phyloP scores from a whole-genome alignment of 108 stramenopile genomes.

The Nitzschia sp. region DNA sequence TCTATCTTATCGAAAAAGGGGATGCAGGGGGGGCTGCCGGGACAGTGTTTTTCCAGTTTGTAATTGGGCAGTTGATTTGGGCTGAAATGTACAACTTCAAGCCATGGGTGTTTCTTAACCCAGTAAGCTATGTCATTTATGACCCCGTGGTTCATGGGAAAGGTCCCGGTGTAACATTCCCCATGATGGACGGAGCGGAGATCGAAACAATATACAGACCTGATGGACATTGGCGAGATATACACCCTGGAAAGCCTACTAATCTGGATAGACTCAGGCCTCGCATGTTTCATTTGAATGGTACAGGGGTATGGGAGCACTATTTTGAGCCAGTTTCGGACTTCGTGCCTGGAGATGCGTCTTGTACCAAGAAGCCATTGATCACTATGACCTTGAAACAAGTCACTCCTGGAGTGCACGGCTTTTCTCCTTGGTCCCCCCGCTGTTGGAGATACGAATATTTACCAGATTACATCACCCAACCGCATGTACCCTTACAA shows the following conservation, averaged over 20 bases:
- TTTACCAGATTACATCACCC: slow-evolving; percentile 49
- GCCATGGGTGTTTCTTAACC: slow-evolving; percentile 54
- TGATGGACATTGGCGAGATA: slow-evolving; percentile 35
- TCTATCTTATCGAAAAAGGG: slow-evolving; percentile 52
- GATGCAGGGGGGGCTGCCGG: slow-evolving; percentile 53
- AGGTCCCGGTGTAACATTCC: slow-evolving; percentile 30
- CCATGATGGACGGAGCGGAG: slow-evolving; percentile 32
- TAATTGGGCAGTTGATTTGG: slow-evolving; percentile 50
- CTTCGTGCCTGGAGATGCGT: slow-evolving; percentile 52
- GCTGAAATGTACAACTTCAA: slow-evolving; percentile 56
- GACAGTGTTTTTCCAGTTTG: slow-evolving; percentile 59
- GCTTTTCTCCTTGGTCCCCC: slow-evolving; percentile 50
- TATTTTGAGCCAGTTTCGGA: slow-evolving; percentile 66
- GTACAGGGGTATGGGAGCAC: slow-evolving; percentile 53
- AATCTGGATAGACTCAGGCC: slow-evolving; percentile 4
- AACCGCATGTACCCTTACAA: slow-evolving; percentile 44
- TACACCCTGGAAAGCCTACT: slow-evolving; percentile 27
- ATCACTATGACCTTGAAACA: slow-evolving; percentile 42
- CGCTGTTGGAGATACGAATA: slow-evolving; percentile 55
- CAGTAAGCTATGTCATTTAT: slow-evolving; percentile 39
- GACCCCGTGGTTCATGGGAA: slow-evolving; percentile 36
- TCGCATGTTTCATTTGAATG: slow-evolving; percentile 29
- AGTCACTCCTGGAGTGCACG: slow-evolving; percentile 54
- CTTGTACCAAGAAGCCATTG: slow-evolving; percentile 43
- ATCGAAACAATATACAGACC: slow-evolving; percentile 29